phyloP scores from a whole-genome alignment of 2,329 filamentous ascomycete species.

The Penicillium sp. region DNA sequence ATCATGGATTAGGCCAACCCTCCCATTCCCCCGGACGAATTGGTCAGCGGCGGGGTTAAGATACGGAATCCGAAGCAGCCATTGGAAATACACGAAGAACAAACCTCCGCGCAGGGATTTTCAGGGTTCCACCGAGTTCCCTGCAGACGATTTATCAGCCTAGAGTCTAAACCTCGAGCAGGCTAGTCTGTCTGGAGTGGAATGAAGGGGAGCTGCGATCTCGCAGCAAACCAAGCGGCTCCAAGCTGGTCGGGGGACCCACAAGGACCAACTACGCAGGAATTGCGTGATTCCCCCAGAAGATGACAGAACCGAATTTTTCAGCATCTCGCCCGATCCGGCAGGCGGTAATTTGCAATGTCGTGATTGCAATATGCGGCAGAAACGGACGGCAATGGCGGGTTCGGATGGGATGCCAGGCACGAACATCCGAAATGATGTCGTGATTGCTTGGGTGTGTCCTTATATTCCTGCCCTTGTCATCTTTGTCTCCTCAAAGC shows the following conservation, averaged over 20 bases:
- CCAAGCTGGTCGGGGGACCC: slow-evolving; percentile 21
- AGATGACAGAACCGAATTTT: slow-evolving; percentile 37
- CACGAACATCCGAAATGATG: slow-evolving; percentile 31
- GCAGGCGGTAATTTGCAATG: slow-evolving; percentile 36
- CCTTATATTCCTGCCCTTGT: slow-evolving; percentile 34
- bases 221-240: slow-evolving; percentile 3
- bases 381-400: slow-evolving; percentile 32
- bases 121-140: background rate
- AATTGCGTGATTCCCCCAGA: slow-evolving; percentile 46
- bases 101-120: background rate
- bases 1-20: slow-evolving; percentile 8
- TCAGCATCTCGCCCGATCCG: slow-evolving; percentile 25
- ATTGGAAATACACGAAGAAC: no score
- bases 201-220: no score
- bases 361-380: slow-evolving; percentile 33
- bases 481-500: slow-evolving; percentile 21
- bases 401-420: slow-evolving; percentile 26
- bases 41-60: slow-evolving; percentile 13
- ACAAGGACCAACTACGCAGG: slow-evolving; percentile 30
- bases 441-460: slow-evolving; percentile 36
- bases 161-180: background rate
- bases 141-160: slow-evolving; percentile 25
- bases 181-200: no score
- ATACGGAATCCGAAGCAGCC: background rate
- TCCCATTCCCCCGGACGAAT: slow-evolving; percentile 6